These are phyloP conservation scores for Delonix regia DNA, from an alignment of 306 rosid species.

Conservation along the genomic window DNA sequence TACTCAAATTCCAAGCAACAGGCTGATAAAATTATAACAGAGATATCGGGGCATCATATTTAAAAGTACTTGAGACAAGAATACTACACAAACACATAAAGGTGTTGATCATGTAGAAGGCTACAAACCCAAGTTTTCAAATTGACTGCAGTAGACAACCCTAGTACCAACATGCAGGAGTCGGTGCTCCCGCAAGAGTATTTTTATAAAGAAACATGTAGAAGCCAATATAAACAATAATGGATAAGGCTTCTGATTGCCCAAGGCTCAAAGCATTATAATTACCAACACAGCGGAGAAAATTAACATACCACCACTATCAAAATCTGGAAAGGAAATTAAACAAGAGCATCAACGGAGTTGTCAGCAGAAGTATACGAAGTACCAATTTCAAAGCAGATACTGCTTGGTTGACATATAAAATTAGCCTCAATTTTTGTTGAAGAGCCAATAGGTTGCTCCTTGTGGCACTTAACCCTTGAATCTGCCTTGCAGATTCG, in stretches of 20 bases:
- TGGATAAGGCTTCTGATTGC: background rate
- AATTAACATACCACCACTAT: background rate
- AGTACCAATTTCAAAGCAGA: constrained; percentile 92
- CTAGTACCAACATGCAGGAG: background rate
- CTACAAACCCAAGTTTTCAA: background rate
- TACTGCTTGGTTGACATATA: constrained; percentile 92
- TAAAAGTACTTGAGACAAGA: background rate
- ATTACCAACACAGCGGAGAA: background rate
- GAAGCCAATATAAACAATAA: background rate
- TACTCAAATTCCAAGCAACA: constrained; percentile 2
- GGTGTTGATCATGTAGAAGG: background rate
- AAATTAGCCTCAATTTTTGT: constrained; percentile 85
- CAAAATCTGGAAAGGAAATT: background rate
- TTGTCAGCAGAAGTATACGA: background rate
- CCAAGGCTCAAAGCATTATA: background rate
- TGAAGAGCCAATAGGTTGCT: constrained; percentile 77
- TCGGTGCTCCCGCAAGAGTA: background rate
- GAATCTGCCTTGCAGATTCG: constrained; percentile 84
- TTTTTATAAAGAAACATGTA: background rate
- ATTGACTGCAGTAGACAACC: background rate
- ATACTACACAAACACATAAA: background rate
- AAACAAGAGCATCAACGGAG: background rate
- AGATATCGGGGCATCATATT: background rate
- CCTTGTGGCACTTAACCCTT: constrained; percentile 73
- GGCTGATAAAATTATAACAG: constrained; percentile 10